Conservation (phyloP, 371 early-diverging fungal species). For the Coemansia sp. region DNA sequence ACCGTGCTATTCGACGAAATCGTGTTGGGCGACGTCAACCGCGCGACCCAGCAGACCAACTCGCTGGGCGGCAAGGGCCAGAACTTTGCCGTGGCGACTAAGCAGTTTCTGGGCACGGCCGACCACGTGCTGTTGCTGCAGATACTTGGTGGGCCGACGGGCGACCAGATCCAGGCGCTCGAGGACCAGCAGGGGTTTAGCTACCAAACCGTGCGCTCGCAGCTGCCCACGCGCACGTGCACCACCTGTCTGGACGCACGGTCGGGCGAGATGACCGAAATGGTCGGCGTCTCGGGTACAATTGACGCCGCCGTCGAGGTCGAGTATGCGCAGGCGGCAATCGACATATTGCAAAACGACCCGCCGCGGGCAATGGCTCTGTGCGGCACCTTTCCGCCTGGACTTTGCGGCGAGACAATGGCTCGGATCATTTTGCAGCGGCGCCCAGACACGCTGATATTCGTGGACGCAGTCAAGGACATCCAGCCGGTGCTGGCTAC, state of each 20-base stretch:
- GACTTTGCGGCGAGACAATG: slow-evolving; percentile 21
- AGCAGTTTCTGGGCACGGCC: slow-evolving; percentile 22
- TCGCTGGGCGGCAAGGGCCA: slow-evolving; percentile 56
- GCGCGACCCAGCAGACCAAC: slow-evolving; percentile 48
- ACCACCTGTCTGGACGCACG: slow-evolving; percentile 52
- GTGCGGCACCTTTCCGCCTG: slow-evolving; percentile 50
- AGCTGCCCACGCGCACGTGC: slow-evolving; percentile 49
- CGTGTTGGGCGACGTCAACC: slow-evolving; percentile 46
- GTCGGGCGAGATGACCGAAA: slow-evolving; percentile 53
- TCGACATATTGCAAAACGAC: not conserved
- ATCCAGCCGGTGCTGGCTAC: slow-evolving; percentile 41
- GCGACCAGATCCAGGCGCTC: slow-evolving; percentile 46
- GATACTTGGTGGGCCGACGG: slow-evolving; percentile 51
- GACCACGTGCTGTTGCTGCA: slow-evolving; percentile 40
- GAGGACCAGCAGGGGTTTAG: slow-evolving; percentile 38
- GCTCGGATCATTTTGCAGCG: slow-evolving; percentile 27
- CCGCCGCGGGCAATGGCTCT: slow-evolving; percentile 20
- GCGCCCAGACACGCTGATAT: slow-evolving; percentile 23
- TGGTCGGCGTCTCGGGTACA: slow-evolving; percentile 44
- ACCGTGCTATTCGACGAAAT: slow-evolving; percentile 51
- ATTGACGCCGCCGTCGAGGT: slow-evolving; percentile 3
- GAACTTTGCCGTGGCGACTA: slow-evolving; percentile 52
- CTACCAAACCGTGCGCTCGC: slow-evolving; percentile 25
- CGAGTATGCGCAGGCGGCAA: slow-evolving; percentile 8
- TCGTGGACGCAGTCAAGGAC: slow-evolving; percentile 52